Conservation (phyloP, 2,329 filamentous ascomycete species). For the Fusarium sp. region DNA sequence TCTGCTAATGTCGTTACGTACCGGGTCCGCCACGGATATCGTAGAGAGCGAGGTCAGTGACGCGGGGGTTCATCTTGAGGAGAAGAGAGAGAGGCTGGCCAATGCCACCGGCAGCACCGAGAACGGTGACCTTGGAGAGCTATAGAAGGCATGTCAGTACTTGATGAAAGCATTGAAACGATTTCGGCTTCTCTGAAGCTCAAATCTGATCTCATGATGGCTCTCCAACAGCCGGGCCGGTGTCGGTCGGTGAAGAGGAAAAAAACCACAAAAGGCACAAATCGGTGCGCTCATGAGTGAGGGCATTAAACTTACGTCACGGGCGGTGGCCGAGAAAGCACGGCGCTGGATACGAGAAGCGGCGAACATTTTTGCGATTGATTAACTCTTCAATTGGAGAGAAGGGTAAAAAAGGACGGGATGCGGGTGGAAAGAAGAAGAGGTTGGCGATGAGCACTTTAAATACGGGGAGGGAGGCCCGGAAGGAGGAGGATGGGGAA, state of each 20-base stretch:
- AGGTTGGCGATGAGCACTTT: conserved; percentile 40
- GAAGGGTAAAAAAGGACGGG: conserved; percentile 38
- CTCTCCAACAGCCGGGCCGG: conserved; percentile 22
- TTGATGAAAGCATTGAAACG: background rate
- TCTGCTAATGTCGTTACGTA: conserved; percentile 58
- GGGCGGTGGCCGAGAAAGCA: conserved; percentile 82
- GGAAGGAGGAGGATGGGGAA: conserved; percentile 32
- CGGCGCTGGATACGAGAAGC: conserved; percentile 76
- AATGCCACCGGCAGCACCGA: conserved; percentile 97
- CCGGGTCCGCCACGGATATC: conserved; percentile 95
- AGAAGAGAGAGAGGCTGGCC: conserved; percentile 97
- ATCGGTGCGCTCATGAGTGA: conserved; percentile 13
- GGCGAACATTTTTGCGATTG: conserved; percentile 73
- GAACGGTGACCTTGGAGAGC: conserved; percentile 97
- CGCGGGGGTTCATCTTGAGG: conserved; percentile 97
- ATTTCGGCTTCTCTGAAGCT: background rate
- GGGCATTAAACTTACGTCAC: conserved; percentile 68
- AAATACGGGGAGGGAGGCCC: conserved; percentile 38
- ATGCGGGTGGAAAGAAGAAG: conserved; percentile 37
- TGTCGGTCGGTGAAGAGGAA: conserved; percentile 33
- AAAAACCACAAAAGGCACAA: conserved; percentile 15
- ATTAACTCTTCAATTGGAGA: conserved; percentile 38
- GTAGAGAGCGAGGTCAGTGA: conserved; percentile 94
- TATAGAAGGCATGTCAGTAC: conserved; percentile 53
- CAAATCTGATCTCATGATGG: background rate